Conservation (phyloP, 495 filamentous ascomycete species). For the Platismatia glauca region DNA sequence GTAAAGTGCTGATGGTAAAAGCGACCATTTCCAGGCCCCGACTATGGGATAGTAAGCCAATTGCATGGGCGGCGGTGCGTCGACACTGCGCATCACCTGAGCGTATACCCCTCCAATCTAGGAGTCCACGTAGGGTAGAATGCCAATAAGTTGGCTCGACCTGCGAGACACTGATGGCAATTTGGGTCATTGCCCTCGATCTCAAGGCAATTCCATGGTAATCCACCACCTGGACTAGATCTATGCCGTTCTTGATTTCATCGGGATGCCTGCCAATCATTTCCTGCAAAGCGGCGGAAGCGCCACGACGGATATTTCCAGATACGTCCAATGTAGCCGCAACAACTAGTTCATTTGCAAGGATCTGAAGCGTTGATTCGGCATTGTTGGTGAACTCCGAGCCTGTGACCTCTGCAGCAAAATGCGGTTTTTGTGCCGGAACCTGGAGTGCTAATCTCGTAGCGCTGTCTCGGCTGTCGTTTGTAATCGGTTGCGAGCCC, state of each 20-base stretch:
- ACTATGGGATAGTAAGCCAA: constrained; percentile 49
- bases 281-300: constrained; percentile 90
- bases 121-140: constrained; percentile 56
- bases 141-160: constrained; percentile 61
- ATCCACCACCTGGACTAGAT: constrained; percentile 79
- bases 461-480: background rate
- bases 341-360: constrained; percentile 70
- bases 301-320: constrained; percentile 85
- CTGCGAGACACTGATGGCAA: constrained; percentile 56
- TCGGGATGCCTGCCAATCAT: constrained; percentile 88
- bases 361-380: constrained; percentile 32
- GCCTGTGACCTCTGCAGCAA: background rate
- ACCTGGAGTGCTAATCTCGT: background rate
- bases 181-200: constrained; percentile 68
- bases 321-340: constrained; percentile 80
- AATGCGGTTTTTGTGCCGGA: background rate
- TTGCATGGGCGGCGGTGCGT: constrained; percentile 57
- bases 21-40: constrained; percentile 9
- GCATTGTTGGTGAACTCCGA: background rate
- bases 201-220: constrained; percentile 86
- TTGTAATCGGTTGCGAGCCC: background rate
- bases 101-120: constrained; percentile 83
- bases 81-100: constrained; percentile 65
- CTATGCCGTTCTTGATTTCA: constrained; percentile 68
- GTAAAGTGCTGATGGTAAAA: constrained; percentile 1